Percentiles rank a stretch among this genome's conserved stretches.
Evolutionary conservation across 768 basidiomycete species (phyloP).

Genomic region (Leccinum broughii): DNA sequence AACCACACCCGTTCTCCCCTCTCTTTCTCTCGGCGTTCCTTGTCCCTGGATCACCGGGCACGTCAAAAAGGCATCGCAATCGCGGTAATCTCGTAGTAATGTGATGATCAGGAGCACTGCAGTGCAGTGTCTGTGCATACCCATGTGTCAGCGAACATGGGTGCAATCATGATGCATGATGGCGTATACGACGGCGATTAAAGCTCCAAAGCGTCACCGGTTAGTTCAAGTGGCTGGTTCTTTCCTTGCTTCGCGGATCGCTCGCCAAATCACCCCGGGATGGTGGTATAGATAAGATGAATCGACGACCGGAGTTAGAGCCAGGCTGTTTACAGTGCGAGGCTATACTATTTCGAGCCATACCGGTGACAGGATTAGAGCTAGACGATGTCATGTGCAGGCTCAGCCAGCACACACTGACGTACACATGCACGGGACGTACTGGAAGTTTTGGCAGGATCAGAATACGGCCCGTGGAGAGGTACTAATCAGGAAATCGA

Average conservation of each 20-base stretch:
- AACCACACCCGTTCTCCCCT: slow-evolving; percentile 8
- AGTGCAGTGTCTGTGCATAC: not conserved
- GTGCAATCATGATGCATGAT: not conserved
- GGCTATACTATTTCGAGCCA: not conserved
- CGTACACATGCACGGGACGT: not conserved
- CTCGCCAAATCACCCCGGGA: not conserved
- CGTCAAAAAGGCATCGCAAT: slow-evolving; percentile 5
- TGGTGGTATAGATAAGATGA: not conserved
- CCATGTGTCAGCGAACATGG: not conserved
- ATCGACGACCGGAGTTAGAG: not conserved
- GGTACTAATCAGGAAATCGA: not conserved
- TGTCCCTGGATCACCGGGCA: slow-evolving; percentile 4
- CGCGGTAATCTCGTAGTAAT: slow-evolving; percentile 14
- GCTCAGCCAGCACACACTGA: not conserved
- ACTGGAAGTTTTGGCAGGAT: not conserved
- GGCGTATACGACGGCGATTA: not conserved
- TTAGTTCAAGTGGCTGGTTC: not conserved
- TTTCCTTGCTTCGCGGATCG: slow-evolving; percentile 28
- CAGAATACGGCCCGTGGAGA: not conserved
- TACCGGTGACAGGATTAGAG: not conserved
- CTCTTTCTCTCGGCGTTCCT: not conserved
- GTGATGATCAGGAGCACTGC: slow-evolving; percentile 1
- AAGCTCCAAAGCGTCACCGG: not conserved
- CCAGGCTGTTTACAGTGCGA: not conserved
- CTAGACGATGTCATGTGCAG: not conserved